A percentile compares a stretch with the other conserved stretches of the same genome.
These are phyloP conservation scores for Dactylella cylindrospora DNA, from an alignment of 2,329 filamentous ascomycete species.

Conservation along the genomic window DNA sequence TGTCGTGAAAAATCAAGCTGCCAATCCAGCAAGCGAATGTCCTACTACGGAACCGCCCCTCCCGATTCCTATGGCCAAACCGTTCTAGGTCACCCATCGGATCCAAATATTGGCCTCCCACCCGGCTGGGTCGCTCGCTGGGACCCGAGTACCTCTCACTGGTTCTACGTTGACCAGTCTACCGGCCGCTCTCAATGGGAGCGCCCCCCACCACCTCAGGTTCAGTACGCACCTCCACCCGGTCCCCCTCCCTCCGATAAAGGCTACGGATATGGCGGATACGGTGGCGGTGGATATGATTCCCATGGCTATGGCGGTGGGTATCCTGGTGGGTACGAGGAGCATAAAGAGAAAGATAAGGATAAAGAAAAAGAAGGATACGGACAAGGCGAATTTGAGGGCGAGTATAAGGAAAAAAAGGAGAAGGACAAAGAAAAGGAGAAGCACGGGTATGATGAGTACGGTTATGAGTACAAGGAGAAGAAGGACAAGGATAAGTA, in stretches of 20 bases:
- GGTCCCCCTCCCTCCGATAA: constrained; percentile 4
- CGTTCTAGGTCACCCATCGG: constrained; percentile 18
- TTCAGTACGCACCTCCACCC: constrained; percentile 10
- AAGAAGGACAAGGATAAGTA: not conserved
- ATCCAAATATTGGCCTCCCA: constrained; percentile 34
- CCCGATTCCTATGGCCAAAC: not conserved
- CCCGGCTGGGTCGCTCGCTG: constrained; percentile 35
- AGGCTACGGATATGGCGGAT: too few relatives aligned
- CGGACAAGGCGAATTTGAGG: too few relatives aligned
- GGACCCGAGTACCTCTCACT: constrained; percentile 27
- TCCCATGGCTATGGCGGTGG: constrained; percentile 9
- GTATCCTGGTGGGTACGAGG: not conserved
- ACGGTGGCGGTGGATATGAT: too few relatives aligned
- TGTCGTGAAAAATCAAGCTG: too few relatives aligned
- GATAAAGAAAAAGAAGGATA: too few relatives aligned
- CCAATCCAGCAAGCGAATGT: constrained; percentile 1
- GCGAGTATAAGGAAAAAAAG: too few relatives aligned
- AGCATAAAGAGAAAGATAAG: not conserved
- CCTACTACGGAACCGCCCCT: not conserved
- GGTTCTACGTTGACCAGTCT: constrained; percentile 33
- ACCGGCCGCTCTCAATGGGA: constrained; percentile 30
- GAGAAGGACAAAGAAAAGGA: too few relatives aligned
- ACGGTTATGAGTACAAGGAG: not conserved
- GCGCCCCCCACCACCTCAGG: not conserved
- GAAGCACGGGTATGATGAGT: constrained; percentile 2